Evolutionary conservation across 805 yeast genomes (phyloP).

Genomic region (Yarrowia keelungensis): DNA sequence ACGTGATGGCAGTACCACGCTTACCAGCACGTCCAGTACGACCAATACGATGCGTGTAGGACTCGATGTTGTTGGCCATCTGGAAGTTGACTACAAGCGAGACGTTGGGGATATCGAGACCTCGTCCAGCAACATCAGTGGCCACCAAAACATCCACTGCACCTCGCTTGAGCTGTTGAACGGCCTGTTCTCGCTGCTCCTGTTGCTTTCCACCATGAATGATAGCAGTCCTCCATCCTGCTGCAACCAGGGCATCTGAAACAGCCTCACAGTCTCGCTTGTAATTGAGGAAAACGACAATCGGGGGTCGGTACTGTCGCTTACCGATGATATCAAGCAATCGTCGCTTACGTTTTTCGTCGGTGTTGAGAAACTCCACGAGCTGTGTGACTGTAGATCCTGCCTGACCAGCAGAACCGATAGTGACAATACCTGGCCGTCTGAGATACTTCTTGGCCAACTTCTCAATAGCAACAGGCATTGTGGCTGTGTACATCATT

Average conservation of each 20-base stretch:
- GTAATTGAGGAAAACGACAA: constrained; percentile 82
- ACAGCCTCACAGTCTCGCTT: constrained; percentile 75
- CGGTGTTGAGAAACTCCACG: constrained; percentile 61
- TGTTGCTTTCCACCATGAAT: constrained; percentile 91
- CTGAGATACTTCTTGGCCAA: constrained; percentile 68
- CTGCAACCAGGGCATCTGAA: constrained; percentile 57
- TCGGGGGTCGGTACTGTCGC: constrained; percentile 57
- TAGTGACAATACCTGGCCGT: constrained; percentile 66
- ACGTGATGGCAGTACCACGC: constrained; percentile 76
- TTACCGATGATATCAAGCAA: constrained; percentile 53
- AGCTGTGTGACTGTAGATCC: constrained; percentile 73
- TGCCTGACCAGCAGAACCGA: constrained; percentile 73
- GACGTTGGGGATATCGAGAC: constrained; percentile 89
- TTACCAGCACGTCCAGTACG: constrained; percentile 97
- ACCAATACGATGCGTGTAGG: constrained; percentile 91
- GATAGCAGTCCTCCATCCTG: constrained; percentile 60
- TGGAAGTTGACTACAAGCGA: constrained; percentile 86
- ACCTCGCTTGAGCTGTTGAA: constrained; percentile 63
- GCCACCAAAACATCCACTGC: constrained; percentile 74
- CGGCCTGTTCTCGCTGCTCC: constrained; percentile 80
- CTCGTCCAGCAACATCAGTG: constrained; percentile 96
- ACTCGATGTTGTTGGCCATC: constrained; percentile 78
- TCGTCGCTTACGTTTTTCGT: constrained; percentile 56
- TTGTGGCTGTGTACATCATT: constrained; percentile 94
- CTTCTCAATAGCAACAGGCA: constrained; percentile 75